These are phyloP conservation scores for Paramyrothecium roridum DNA, from an alignment of 2,329 filamentous ascomycete species.

Conservation along the genomic window DNA sequence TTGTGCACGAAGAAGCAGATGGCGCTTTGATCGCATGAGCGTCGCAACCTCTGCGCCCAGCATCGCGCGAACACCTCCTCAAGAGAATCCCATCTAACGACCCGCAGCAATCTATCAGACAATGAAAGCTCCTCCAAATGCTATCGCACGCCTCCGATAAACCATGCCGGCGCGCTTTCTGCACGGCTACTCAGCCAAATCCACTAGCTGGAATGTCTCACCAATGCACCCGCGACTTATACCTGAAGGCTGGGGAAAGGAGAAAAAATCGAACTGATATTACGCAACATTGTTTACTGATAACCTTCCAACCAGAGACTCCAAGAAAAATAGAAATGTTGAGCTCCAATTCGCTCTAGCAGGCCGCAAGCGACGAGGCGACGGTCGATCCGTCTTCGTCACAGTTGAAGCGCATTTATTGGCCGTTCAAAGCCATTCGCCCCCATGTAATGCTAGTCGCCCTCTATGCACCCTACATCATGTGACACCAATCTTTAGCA, in stretches of 20 bases:
- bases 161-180: background rate
- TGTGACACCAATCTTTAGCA: conserved; percentile 38
- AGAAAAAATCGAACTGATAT: conserved; percentile 17
- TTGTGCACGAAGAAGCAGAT: background rate
- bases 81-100: background rate
- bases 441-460: background rate
- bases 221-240: background rate
- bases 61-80: background rate
- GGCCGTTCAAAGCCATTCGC: background rate
- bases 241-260: conserved; percentile 3
- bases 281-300: conserved; percentile 31
- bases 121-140: background rate
- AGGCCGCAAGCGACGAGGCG: no score
- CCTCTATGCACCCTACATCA: background rate
- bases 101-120: background rate
- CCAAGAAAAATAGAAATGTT: conserved; percentile 29
- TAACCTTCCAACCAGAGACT: conserved; percentile 36
- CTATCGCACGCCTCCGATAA: background rate
- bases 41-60: background rate
- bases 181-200: background rate
- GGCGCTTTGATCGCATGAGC: background rate
- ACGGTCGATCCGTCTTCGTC: no score
- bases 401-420: conserved; percentile 1
- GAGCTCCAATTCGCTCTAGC: conserved; percentile 11
- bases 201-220: background rate